Base-by-base conservation (phyloP, 1,284 basidiomycete species). In the Apiotrichum montevideense region DNA sequence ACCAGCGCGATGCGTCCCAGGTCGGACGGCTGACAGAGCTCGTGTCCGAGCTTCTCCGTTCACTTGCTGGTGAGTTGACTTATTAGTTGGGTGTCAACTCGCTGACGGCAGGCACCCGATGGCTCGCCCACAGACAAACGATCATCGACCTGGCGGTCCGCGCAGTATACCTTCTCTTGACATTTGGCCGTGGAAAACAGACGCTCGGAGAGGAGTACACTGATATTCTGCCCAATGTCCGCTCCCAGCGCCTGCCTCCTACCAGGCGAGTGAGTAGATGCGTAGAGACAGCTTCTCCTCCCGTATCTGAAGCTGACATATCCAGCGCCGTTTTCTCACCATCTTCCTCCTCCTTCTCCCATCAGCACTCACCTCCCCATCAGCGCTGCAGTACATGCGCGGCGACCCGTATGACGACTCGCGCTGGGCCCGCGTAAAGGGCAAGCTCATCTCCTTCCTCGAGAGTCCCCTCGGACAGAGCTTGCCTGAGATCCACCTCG, bases 121-220 rank as follows among this genome's bases (percentile, higher is more conserved):
- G 87, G 86, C 75, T 93, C n/a, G 82, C 84, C 32, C 82, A 85
- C 54, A 87, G 87, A 81, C 87, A 89, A 66, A 87, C 84, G 64
- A 87, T 91, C 66, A 78, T 93, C 35, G 87, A 90, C 58, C 75
- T 91, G 1, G 58, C 82, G 1, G 83, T 87, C 9, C 87, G 86
- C 65, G 73, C 88, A 8, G 69, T 84, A 5, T 93, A 94, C 72
- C 86, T 86, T 66, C 83, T 84, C 3, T 75, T 91, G 58, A 90
- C 89, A 0, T 84, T 85, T 56, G 88, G 88, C 41, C 80, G 84
- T 87, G 90, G 86, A 3, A 81, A 80, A 3, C 90, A 91, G 73
- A 91, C 88, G 2, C 79, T 94, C 0, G 90, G 90, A 13, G 90
- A 95, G 74, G 90, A 95, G 71, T 95, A 95, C 69, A 92, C 90